These are phyloP conservation scores for Apodospora peruviana DNA, from an alignment of 495 filamentous ascomycete genomes.

Conservation along the genomic window DNA sequence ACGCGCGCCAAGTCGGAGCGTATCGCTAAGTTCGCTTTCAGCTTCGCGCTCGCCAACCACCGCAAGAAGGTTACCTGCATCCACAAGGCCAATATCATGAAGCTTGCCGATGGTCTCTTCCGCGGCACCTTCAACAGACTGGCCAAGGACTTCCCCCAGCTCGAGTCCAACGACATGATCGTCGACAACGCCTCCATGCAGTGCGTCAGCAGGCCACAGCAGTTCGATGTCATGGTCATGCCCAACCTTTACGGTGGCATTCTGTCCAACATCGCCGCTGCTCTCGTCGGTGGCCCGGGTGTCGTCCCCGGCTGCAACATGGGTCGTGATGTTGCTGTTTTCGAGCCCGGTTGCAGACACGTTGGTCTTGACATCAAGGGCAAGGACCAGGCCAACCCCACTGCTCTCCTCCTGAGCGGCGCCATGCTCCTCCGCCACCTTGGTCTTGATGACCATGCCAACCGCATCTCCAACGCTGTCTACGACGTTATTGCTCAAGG, in stretches of 20 bases:
- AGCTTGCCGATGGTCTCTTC: constrained; percentile 97
- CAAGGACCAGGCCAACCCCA: constrained; percentile 98
- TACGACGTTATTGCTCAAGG: constrained; percentile 94
- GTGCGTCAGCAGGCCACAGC: constrained; percentile 88
- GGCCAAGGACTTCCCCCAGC: constrained; percentile 85
- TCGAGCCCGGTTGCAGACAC: constrained; percentile 97
- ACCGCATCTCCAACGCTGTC: constrained; percentile 94
- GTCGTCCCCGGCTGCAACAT: constrained; percentile 99
- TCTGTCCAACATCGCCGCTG: constrained; percentile 96
- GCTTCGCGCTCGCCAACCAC: constrained; percentile 96
- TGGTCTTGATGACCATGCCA: constrained; percentile 93
- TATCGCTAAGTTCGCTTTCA: constrained; percentile 97
- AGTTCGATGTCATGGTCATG: constrained; percentile 99
- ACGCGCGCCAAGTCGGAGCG: constrained; percentile 97
- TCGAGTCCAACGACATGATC: constrained; percentile 97
- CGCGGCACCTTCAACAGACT: constrained; percentile 91
- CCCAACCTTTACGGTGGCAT: constrained; percentile 99
- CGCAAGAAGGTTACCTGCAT: constrained; percentile 98
- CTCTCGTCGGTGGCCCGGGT: constrained; percentile 95
- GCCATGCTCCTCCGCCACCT: constrained; percentile 96
- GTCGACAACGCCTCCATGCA: constrained; percentile 99
- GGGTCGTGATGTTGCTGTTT: constrained; percentile 96
- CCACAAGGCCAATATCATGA: constrained; percentile 99
- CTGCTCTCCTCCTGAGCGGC: constrained; percentile 87
- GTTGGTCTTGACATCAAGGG: constrained; percentile 98